Percentiles rank a stretch among this genome's conserved stretches.
Evolutionary conservation across 352 stramenopile species (phyloP).

Genomic region (Globisporangium mamillatum): DNA sequence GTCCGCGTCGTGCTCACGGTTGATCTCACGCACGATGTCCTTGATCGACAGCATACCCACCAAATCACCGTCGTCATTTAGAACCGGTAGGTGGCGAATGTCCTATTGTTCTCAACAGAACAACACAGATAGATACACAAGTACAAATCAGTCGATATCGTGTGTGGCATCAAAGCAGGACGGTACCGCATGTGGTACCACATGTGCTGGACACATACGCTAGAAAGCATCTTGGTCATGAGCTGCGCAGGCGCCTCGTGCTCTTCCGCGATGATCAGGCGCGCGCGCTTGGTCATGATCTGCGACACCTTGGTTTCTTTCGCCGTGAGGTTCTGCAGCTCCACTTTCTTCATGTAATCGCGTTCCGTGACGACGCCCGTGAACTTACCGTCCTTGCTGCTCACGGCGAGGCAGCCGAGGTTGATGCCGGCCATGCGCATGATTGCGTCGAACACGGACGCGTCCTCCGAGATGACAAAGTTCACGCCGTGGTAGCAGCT

Average conservation of each 20-base stretch:
- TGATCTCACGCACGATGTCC: constrained; percentile 88
- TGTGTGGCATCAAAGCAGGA: too few relatives aligned
- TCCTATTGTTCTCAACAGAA: constrained; percentile 37
- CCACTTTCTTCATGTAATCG: constrained; percentile 96
- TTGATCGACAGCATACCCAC: constrained; percentile 95
- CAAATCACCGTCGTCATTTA: constrained; percentile 89
- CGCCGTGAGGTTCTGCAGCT: constrained; percentile 89
- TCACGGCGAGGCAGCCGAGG: constrained; percentile 90
- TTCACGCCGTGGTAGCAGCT: constrained; percentile 94
- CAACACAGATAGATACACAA: neutral
- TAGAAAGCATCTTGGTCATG: constrained; percentile 96
- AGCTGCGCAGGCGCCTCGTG: constrained; percentile 88
- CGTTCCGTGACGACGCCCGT: constrained; percentile 92
- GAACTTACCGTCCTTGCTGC: constrained; percentile 86
- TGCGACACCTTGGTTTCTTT: constrained; percentile 87
- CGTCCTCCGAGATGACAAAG: constrained; percentile 92
- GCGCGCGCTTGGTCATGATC: constrained; percentile 93
- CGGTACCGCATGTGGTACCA: too few relatives aligned
- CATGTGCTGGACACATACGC: constrained; percentile 32
- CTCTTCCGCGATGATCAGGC: constrained; percentile 85
- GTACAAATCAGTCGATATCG: neutral
- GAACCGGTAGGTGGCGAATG: constrained; percentile 93
- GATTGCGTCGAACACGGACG: constrained; percentile 92
- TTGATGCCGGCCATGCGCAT: constrained; percentile 95
- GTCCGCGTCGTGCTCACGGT: constrained; percentile 72